Evolutionary conservation across 192 early-diverging fungal genomes (phyloP).

Genomic region (Linnemannia elongata): DNA sequence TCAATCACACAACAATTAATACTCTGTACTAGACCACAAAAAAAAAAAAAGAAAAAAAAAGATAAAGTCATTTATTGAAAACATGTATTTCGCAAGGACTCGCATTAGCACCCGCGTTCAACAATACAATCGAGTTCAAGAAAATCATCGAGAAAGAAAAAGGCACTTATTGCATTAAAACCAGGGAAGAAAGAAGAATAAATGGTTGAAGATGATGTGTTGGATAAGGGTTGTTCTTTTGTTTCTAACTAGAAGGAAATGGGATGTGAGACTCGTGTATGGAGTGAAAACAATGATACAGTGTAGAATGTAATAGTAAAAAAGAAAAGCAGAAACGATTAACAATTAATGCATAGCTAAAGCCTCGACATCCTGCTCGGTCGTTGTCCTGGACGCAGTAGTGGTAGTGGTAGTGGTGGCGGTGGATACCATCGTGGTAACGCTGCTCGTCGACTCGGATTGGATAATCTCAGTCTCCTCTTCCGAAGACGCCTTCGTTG

Average conservation of each 20-base stretch:
- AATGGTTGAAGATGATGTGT: not conserved
- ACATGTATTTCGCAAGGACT: too few species aligned
- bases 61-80: too few species aligned
- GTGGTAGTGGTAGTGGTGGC: not conserved
- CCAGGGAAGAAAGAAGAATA: not conserved
- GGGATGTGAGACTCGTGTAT: not conserved
- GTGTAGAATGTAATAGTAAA: not conserved
- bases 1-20: too few species aligned
- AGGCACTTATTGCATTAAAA: not conserved
- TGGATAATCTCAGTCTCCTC: not conserved
- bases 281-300: too few species aligned
- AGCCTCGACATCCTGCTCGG: not conserved
- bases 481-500: not conserved
- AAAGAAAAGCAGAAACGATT: not conserved
- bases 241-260: not conserved
- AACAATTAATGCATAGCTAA: slow-evolving; percentile 1
- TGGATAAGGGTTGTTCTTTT: too few species aligned
- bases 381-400: not conserved
- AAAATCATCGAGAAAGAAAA: not conserved
- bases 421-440: not conserved
- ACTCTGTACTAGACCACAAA: too few species aligned
- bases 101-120: too few species aligned
- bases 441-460: not conserved
- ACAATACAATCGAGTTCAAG: too few species aligned
- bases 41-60: too few species aligned